A percentile compares a stretch with the other conserved stretches of the same genome.
Evolutionary conservation across 1,284 basidiomycete species (phyloP).

Genomic region (Trichosporon coremiiforme): DNA sequence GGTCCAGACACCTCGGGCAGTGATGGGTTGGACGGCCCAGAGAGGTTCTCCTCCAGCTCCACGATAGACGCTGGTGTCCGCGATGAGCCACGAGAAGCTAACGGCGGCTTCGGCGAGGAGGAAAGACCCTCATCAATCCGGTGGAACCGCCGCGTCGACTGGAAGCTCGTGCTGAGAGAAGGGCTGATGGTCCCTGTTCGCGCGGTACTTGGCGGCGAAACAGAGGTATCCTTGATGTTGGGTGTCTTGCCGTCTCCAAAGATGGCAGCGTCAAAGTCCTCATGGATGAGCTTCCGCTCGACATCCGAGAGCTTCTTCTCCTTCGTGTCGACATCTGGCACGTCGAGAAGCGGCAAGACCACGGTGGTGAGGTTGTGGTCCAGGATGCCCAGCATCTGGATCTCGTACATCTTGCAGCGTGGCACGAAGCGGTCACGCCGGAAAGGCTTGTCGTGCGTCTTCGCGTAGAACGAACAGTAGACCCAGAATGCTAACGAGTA

Average conservation of each 20-base stretch:
- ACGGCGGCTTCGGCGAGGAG: constrained; percentile 15
- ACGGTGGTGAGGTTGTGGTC: constrained; percentile 88
- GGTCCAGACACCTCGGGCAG: constrained; percentile 22
- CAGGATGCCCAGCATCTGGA: constrained; percentile 86
- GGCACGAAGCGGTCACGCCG: constrained; percentile 85
- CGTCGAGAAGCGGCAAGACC: constrained; percentile 69
- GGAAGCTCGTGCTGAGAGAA: constrained; percentile 41
- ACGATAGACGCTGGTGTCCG: constrained; percentile 20
- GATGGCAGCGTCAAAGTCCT: constrained; percentile 45
- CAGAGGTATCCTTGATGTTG: constrained; percentile 3
- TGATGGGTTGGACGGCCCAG: constrained; percentile 19
- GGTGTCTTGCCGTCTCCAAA: constrained; percentile 32
- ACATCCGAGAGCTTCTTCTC: constrained; percentile 32
- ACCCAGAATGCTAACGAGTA: constrained; percentile 56
- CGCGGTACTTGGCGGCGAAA: constrained; percentile 21
- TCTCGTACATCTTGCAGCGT: constrained; percentile 89
- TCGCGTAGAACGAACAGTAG: constrained; percentile 55
- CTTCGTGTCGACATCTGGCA: constrained; percentile 39
- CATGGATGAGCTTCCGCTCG: constrained; percentile 39
- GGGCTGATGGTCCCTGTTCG: constrained; percentile 19
- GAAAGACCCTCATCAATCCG: constrained; percentile 32
- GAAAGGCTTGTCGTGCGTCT: constrained; percentile 65
- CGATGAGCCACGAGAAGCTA: constrained; percentile 21
- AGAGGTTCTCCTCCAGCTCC: constrained; percentile 25
- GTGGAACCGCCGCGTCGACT: constrained; percentile 44